Base-by-base conservation (phyloP, 176 grass and related monocot species). In the Avena atlantica region DNA sequence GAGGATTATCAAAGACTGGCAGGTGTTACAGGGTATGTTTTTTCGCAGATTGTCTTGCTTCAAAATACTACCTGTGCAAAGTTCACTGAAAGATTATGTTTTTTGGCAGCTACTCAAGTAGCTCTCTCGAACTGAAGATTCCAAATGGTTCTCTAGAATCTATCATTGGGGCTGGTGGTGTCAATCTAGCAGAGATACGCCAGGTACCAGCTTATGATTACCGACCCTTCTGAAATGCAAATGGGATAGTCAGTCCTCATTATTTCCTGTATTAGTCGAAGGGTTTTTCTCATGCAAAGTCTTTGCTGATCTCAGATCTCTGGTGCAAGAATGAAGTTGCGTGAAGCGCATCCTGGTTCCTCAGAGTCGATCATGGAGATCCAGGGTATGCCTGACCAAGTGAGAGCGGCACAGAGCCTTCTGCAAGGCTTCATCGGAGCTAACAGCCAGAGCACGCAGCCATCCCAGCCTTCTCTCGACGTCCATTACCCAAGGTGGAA, bases 171-270 rank as follows among this genome's bases (percentile, higher is more conserved):
- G 84, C 61, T 78, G 94, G 90, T 66, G 92, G 88, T 58, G 76
- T 53, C 85, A 94, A 91, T 86, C 83, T 98, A 82, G 84, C 85
- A 52, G 89, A 96, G 90, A 93, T 93, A 50, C 83, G 89, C 69
- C 92, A 96, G 94, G 92, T 96, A 87, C 29, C 76, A 66, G 70
- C 63, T 87, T 87, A 68, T 75, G 49, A 19, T 25, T 80, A 64
- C 76, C 64, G 24, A 29, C 63, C 45, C 36, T 56, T 73, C 23
- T 49, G 14, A 47, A 72, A 37, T 78, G 40, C 74, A 72, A 83
- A 36, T 34, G 68, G 34, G 50, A 75, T 29, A 21, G 24, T 55
- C 60, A 36, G 48, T 31, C 57, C 64, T 74, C 21, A 37, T 42
- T 12, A 78, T 17, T 73, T 42, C 12, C 19, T 44, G 17, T 52